Base-by-base conservation (phyloP, 179 eudicot species). In the Silene noctiflora region DNA sequence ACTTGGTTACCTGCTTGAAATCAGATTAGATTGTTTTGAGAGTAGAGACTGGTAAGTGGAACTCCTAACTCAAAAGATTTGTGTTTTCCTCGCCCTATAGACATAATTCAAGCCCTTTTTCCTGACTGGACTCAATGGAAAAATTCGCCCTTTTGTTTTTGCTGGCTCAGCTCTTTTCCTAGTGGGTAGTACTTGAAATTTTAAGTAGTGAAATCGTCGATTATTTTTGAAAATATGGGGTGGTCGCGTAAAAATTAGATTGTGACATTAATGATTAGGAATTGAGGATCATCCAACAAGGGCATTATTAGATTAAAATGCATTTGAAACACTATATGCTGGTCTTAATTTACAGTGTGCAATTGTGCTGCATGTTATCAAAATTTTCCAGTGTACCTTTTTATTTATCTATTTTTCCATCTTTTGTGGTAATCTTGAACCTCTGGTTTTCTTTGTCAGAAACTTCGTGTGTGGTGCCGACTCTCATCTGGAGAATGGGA, bases 391-490 rank as follows among this genome's bases (percentile, higher is more conserved):
- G 44, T 20, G 60, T 48, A n/a, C 44, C 0, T 27, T 17, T 46
- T 21, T 51, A 62, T 22, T 56, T 60, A 13, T 51, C 12, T 6
- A 1, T 6, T 19, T 35, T 16, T 29, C 27, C 16, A 16, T 81
- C 48, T 19, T 73, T 71, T 78, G 63, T 77, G 69, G 60, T 27
- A 42, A 73, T 51, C 31, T 29, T 81, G 79, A 51, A 80, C 51
- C 79, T 39, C 1, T 24, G 12, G 55, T 67, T 77, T 31, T 58
- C 46, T 71, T 58, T 79, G 79, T 81, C 90, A 94, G 98, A 91
- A 88, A 88, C 97, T 90, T 76, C 87, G 87, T 71, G 89, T 92
- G 59, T 94, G 98, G 98, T 91, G 96, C 77, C 87, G 82, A 71
- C 85, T 82, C n/a, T 84, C 79, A 71, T 84, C 87, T 81, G 88